phyloP scores from a whole-genome alignment of 1,284 basidiomycete genomes.

The Termitomyces sp. region DNA sequence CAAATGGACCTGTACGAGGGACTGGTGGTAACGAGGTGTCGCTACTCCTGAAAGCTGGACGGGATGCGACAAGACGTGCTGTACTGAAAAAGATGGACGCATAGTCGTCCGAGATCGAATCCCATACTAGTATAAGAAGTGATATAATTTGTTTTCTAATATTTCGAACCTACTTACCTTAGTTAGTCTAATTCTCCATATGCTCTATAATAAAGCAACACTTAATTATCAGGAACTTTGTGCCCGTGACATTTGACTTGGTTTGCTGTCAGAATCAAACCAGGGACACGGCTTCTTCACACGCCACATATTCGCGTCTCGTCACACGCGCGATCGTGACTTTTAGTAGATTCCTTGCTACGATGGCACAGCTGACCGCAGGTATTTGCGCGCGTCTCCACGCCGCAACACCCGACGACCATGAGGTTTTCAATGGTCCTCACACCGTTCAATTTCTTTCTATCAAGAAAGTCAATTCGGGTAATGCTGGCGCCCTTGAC shows the following conservation, averaged over 20 bases:
- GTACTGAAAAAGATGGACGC: slow-evolving; percentile 32
- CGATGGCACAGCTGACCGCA: slow-evolving; percentile 46
- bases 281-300: slow-evolving; percentile 3
- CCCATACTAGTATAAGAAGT: background rate
- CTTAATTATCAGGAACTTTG: slow-evolving; percentile 6
- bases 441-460: slow-evolving; percentile 79
- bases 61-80: slow-evolving; percentile 81
- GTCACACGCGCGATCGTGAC: slow-evolving; percentile 16
- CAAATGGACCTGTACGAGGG: slow-evolving; percentile 58
- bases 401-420: slow-evolving; percentile 41
- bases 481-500: slow-evolving; percentile 37
- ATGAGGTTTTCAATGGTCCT: slow-evolving; percentile 46
- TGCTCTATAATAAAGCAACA: slow-evolving; percentile 3
- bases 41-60: slow-evolving; percentile 77
- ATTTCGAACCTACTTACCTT: slow-evolving; percentile 14
- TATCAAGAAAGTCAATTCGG: slow-evolving; percentile 68
- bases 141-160: slow-evolving; percentile 12
- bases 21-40: slow-evolving; percentile 87
- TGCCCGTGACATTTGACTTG: background rate
- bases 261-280: background rate
- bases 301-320: slow-evolving; percentile 16
- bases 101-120: slow-evolving; percentile 1
- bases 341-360: slow-evolving; percentile 3
- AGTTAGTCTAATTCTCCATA: slow-evolving; percentile 14
- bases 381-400: slow-evolving; percentile 54